Percentiles rank a stretch among this genome's conserved stretches.
phyloP scores from a whole-genome alignment of 768 basidiomycete genomes.

The Tephrocybe rancida region DNA sequence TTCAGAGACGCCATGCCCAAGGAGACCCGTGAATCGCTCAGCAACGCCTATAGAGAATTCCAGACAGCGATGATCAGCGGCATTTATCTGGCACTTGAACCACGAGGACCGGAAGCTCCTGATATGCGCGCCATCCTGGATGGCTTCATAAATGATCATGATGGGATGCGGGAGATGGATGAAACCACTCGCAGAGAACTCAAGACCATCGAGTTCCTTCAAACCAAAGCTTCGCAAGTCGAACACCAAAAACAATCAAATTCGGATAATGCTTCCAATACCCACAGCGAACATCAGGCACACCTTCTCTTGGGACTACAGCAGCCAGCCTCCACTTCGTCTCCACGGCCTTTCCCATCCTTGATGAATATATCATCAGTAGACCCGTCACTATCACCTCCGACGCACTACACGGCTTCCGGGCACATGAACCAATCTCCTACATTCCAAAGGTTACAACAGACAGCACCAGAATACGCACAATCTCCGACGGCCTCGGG shows the following conservation, averaged over 20 bases:
- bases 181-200: constrained; percentile 83
- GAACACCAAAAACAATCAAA: constrained; percentile 36
- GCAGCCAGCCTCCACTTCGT: constrained; percentile 36
- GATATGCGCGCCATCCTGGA: constrained; percentile 83
- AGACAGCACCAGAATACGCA: constrained; percentile 46
- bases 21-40: constrained; percentile 69
- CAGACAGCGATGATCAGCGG: constrained; percentile 90
- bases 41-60: constrained; percentile 86
- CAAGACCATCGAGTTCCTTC: constrained; percentile 83
- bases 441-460: constrained; percentile 63
- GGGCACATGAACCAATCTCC: constrained; percentile 46
- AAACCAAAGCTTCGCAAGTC: constrained; percentile 63
- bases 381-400: constrained; percentile 25
- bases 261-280: constrained; percentile 25
- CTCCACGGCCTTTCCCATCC: constrained; percentile 33
- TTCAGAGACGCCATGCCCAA: constrained; percentile 64
- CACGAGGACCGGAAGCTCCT: constrained; percentile 65
- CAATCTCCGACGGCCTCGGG: constrained; percentile 64
- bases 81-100: constrained; percentile 82
- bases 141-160: constrained; percentile 71
- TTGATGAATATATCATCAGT: constrained; percentile 29
- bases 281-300: constrained; percentile 42
- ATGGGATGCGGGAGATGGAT: constrained; percentile 69
- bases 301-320: constrained; percentile 54
- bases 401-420: constrained; percentile 25